Evolutionary conservation across 345 rosid species (phyloP).

Genomic region (Theobroma cacao): DNA sequence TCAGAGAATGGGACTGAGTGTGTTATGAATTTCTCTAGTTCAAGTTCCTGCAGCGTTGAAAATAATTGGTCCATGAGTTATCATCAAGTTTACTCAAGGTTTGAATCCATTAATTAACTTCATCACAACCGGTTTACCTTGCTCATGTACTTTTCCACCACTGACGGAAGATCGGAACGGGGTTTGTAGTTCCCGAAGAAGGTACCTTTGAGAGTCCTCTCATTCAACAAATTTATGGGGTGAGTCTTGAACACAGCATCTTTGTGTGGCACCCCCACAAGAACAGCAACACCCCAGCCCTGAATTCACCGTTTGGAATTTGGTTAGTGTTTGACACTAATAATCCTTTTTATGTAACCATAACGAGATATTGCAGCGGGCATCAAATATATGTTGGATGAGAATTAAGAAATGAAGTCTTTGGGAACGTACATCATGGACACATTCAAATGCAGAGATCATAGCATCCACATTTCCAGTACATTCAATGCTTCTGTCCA

Average conservation of each 20-base stretch:
- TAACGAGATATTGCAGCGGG: no score
- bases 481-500: constrained; percentile 46
- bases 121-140: constrained; percentile 22
- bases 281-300: constrained; percentile 60
- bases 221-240: constrained; percentile 40
- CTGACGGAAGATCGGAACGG: constrained; percentile 41
- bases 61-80: background rate
- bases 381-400: no score
- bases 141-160: constrained; percentile 51
- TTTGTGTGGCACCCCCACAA: constrained; percentile 51
- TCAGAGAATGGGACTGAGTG: constrained; percentile 37
- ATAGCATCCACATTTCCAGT: constrained; percentile 39
- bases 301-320: background rate
- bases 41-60: constrained; percentile 34
- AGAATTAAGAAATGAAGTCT: background rate
- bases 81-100: background rate
- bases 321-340: background rate
- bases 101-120: no score
- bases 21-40: constrained; percentile 48
- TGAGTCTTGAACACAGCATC: constrained; percentile 52
- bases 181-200: constrained; percentile 64
- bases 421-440: constrained; percentile 37
- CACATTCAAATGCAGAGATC: constrained; percentile 53
- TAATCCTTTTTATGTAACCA: no score
- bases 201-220: constrained; percentile 52